Percentiles rank a stretch among this genome's conserved stretches.
phyloP scores from a whole-genome alignment of 1,284 basidiomycete genomes.

The Sporisorium iseilematis-ciliati region DNA sequence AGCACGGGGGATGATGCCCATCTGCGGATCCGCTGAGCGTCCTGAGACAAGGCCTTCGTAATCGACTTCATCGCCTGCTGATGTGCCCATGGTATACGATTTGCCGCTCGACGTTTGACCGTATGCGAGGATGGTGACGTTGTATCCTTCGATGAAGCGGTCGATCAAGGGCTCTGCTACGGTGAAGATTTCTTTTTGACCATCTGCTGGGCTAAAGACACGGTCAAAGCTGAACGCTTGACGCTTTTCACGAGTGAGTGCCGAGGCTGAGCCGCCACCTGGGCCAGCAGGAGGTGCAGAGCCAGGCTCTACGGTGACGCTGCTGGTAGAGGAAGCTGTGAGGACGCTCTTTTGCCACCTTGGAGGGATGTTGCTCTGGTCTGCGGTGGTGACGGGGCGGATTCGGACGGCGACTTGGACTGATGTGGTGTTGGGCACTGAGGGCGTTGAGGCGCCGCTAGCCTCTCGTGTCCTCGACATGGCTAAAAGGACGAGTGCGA shows the following conservation, averaged over 20 bases:
- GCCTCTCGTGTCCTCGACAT: slow-evolving; percentile 43
- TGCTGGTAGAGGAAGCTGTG: slow-evolving; percentile 72
- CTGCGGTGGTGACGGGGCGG: slow-evolving; percentile 85
- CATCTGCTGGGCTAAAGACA: slow-evolving; percentile 84
- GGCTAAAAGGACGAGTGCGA: too few species aligned
- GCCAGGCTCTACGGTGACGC: slow-evolving; percentile 57
- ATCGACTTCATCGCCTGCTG: slow-evolving; percentile 51
- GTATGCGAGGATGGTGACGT: slow-evolving; percentile 97
- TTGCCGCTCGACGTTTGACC: slow-evolving; percentile 98
- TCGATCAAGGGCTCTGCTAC: slow-evolving; percentile 87
- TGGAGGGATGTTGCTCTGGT: slow-evolving; percentile 82
- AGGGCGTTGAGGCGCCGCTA: slow-evolving; percentile 38
- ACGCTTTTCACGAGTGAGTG: slow-evolving; percentile 74
- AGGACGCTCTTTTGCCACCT: slow-evolving; percentile 92
- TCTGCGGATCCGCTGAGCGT: slow-evolving; percentile 52
- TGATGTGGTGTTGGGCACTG: slow-evolving; percentile 29
- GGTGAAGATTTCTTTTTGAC: slow-evolving; percentile 85
- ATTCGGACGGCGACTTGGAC: slow-evolving; percentile 81
- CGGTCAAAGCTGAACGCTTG: slow-evolving; percentile 93
- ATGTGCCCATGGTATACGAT: slow-evolving; percentile 87
- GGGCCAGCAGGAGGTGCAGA: slow-evolving; percentile 44
- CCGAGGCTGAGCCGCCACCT: slow-evolving; percentile 71
- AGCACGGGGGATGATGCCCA: slow-evolving; percentile 92
- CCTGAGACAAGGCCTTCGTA: slow-evolving; percentile 61
- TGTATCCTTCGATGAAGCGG: slow-evolving; percentile 94